Evolutionary conservation across 2,329 filamentous ascomycete genomes (phyloP), one percentile per base, ranked within the genome.

Genomic region (Sclerotinia spermophila): DNA sequence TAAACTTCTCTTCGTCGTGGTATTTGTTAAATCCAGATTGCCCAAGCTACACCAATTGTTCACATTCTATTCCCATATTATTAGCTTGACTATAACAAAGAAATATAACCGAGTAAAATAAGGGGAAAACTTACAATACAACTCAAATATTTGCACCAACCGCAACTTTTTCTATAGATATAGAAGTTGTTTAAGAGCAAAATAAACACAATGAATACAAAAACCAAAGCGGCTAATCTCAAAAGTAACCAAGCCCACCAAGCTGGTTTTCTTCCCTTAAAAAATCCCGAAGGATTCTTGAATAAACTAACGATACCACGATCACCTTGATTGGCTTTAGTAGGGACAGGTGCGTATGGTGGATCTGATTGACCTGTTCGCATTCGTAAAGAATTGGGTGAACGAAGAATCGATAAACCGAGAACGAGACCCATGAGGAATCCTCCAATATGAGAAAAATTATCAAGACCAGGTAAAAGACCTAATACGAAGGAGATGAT

Each of bases 241-340:
- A 98, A 86, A 33, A 97, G 81, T 95, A 95, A 98, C 96, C 96
- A 99, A 8, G 84, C 91, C 96, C 96, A 99, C 96, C 96, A 99
- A 11, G 97, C 85, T 33, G 92, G 91, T 80, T 97, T 97, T 27
- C 96, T 87, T 30, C 93, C 93, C 80, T 94, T 95, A 83, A 98
- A 98, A 82, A 97, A 97, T 8, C 88, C 89, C 5, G 89, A 79
- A 0, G 91, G 88, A 71, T 86, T 88, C 76, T 89, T 87, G 70
- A 87, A 79, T 75, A 91, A 89, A 0, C 74, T 78, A 71, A 71
- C 76, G 48, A 76, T 76, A 71, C 78, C 78, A 27, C 72, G 72
- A 56, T 74, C 69, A 66, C 75, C 74, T 51, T 74, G 53, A 74
- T 79, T 73, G 62, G 30, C 35, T 68, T 78, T 80, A 69, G 75